Evolutionary conservation across 306 rosid species (phyloP).

Genomic region (Ammopiptanthus mongolicus): DNA sequence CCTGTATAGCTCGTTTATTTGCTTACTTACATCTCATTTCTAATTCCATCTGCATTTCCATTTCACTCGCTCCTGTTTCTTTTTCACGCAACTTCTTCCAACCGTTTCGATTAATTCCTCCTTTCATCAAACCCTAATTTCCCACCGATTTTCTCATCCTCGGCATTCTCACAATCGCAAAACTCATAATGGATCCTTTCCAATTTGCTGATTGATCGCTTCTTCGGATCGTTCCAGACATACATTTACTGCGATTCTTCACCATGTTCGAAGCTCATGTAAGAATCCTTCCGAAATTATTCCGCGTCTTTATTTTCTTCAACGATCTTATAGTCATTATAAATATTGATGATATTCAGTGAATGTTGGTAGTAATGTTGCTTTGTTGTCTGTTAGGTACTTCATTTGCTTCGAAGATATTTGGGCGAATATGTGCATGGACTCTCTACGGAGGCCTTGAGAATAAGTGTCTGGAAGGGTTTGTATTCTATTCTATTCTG

Average conservation of each 20-base stretch:
- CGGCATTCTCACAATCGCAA: constrained; percentile 1
- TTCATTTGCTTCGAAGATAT: constrained; percentile 86
- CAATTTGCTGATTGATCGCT: constrained; percentile 22
- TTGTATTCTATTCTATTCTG: constrained; percentile 27
- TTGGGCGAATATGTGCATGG: constrained; percentile 98
- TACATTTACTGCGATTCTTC: constrained; percentile 28
- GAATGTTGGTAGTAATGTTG: constrained; percentile 2
- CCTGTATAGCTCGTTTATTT: constrained; percentile 13
- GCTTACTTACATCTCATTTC: neutral
- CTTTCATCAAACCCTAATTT: constrained; percentile 32
- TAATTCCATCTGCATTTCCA: neutral
- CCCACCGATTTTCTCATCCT: neutral
- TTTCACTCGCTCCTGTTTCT: neutral
- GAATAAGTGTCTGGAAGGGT: constrained; percentile 99
- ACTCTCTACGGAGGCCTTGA: constrained; percentile 84
- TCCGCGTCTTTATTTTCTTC: neutral
- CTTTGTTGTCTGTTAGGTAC: constrained; percentile 49
- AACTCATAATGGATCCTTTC: constrained; percentile 23
- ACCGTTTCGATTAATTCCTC: constrained; percentile 4
- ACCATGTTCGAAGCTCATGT: constrained; percentile 98
- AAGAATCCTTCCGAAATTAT: constrained; percentile 20
- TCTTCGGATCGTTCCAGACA: constrained; percentile 12
- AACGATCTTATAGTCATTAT: neutral
- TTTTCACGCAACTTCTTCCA: neutral
- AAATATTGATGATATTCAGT: neutral